Evolutionary conservation across 768 basidiomycete species (phyloP), one percentile per base, ranked within the genome.

Genomic region (Rhizopogon roseolus): DNA sequence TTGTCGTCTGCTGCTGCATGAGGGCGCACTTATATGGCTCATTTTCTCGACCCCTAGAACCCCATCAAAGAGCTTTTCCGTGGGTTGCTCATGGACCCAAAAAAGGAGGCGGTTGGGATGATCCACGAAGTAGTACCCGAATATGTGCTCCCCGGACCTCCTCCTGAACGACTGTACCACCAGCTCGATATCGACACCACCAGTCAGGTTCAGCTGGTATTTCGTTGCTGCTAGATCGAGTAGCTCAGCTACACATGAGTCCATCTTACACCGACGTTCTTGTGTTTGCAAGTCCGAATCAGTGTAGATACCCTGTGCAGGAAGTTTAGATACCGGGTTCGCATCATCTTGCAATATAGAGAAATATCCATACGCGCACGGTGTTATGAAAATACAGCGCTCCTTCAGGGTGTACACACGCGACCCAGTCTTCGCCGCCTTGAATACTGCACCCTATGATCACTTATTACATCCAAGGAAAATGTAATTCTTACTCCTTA

Each of bases 351-450:
- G 13, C 2, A 6, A 5, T 41, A 22, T 22, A 22, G 9, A 4
- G 14, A 4, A 32, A 8, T 11, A 29, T 50, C 29, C 68, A 0
- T 46, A 79, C 81, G 64, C 73, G 73, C 8, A 62, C 57, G 38
- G 54, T 17, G 43, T 81, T 67, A 57, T 70, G 73, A 53, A 80
- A 84, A 61, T 84, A 85, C 13, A 75, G 68, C 10, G 73, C 73
- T 5, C 83, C 83, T 65, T 85, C 82, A 0, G 82, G 81, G 60
- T 84, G 82, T 5, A 68, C 61, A 34, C 67, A 65, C 2, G 71
- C 57, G 6, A 45, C 61, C 82, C 82, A 84, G 14, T 22, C 16
- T 36, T 28, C 46, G 6, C 32, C 1, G 2, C 9, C 32, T 34
- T 6, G 11, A 22, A 9, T 5, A 25, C 46, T 48, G 34, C 9